phyloP scores from a whole-genome alignment of 2,329 filamentous ascomycete genomes.

The Talaromyces albobiverticillius region DNA sequence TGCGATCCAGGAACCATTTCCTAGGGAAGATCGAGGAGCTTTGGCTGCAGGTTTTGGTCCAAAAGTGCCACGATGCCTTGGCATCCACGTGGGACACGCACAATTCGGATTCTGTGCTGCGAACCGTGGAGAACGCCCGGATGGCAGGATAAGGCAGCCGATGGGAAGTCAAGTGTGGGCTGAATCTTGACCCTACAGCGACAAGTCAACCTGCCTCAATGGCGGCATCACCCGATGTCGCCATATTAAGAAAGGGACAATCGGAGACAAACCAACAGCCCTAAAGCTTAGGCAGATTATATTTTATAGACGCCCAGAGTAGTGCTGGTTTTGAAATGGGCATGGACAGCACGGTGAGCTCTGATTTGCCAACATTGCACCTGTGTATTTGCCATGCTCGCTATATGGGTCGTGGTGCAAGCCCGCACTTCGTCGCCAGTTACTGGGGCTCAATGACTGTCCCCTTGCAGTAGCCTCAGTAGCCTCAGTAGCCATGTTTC shows the following conservation, averaged over 20 bases:
- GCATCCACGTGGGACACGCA: not conserved
- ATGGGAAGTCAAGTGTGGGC: too few species aligned
- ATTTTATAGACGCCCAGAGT: too few species aligned
- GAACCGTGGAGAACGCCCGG: not conserved
- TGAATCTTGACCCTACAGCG: not conserved
- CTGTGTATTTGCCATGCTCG: not conserved
- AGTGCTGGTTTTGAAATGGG: not conserved
- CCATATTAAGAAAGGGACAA: not conserved
- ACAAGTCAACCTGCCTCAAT: not conserved
- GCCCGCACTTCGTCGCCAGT: too few species aligned
- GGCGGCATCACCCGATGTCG: not conserved
- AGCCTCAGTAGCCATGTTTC: too few species aligned
- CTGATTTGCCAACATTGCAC: not conserved
- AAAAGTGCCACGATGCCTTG: not conserved
- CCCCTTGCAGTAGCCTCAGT: too few species aligned
- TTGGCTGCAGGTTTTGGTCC: not conserved
- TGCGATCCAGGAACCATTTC: conserved; percentile 1
- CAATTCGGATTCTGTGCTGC: not conserved
- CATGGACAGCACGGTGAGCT: not conserved
- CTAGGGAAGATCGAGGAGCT: not conserved
- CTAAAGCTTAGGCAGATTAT: too few species aligned
- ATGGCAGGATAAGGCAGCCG: not conserved
- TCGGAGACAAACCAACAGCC: too few species aligned
- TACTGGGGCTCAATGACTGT: too few species aligned
- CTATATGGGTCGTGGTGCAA: not conserved